These are phyloP conservation scores for Rubia occidens DNA, from an alignment of 305 asterid species.

Conservation along the genomic window DNA sequence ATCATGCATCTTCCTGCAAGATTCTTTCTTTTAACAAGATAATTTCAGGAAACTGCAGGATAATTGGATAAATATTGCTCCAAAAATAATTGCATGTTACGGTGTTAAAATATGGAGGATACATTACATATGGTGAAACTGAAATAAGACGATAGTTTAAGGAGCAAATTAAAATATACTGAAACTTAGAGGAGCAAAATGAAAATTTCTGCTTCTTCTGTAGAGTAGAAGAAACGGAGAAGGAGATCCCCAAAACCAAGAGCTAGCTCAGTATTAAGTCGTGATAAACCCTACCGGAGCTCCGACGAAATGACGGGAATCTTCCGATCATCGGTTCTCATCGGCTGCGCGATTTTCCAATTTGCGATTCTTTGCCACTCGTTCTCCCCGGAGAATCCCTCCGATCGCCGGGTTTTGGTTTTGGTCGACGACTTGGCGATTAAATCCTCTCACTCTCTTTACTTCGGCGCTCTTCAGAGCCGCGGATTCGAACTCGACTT, in stretches of 20 bases:
- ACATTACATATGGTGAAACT: neutral
- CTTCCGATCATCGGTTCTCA: constrained; percentile 6
- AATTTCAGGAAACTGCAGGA: neutral
- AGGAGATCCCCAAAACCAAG: neutral
- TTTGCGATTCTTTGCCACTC: constrained; percentile 32
- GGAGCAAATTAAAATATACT: neutral
- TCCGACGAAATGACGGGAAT: constrained; percentile 14
- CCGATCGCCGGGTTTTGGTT: constrained; percentile 60
- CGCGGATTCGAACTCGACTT: constrained; percentile 59
- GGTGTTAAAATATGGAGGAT: neutral
- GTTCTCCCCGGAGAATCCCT: constrained; percentile 59
- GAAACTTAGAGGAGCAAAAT: neutral
- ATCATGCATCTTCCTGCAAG: neutral
- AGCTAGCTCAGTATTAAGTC: constrained; percentile 3
- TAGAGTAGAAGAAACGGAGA: neutral
- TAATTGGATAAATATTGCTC: neutral
- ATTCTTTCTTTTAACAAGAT: neutral
- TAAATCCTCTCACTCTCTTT: constrained; percentile 64
- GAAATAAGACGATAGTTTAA: neutral
- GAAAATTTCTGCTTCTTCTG: neutral
- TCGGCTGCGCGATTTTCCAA: constrained; percentile 16
- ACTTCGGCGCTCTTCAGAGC: constrained; percentile 44
- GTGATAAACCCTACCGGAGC: neutral
- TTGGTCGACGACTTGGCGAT: constrained; percentile 59
- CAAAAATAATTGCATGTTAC: neutral